A percentile compares a stretch with the other conserved stretches of the same genome.
Conservation (phyloP, 1,284 basidiomycete genomes). For the Austroboletus niveus region DNA sequence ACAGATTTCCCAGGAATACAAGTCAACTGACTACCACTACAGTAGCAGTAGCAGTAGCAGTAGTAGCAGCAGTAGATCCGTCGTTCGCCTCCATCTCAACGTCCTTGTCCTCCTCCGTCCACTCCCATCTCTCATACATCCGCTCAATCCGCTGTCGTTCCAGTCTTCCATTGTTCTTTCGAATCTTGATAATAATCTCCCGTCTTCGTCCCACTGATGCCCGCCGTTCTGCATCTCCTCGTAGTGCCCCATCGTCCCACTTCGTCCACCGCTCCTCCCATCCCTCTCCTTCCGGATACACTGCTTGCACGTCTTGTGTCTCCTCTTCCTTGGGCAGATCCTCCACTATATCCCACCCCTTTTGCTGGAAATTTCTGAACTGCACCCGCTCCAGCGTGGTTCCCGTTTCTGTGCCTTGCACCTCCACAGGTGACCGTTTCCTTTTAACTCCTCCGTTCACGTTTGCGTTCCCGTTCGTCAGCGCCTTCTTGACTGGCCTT, state of each 20-base stretch:
- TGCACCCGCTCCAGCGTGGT: slow-evolving; percentile 28
- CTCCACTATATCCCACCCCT: slow-evolving; percentile 55
- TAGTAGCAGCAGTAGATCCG: neutral
- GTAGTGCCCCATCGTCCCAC: slow-evolving; percentile 31
- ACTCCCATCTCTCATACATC: slow-evolving; percentile 64
- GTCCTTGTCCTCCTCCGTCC: slow-evolving; percentile 35
- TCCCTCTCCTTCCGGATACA: slow-evolving; percentile 34
- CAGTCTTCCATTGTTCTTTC: slow-evolving; percentile 52
- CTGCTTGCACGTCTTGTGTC: slow-evolving; percentile 35
- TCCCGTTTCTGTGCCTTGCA: slow-evolving; percentile 24
- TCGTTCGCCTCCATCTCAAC: slow-evolving; percentile 32
- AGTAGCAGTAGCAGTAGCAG: no score
- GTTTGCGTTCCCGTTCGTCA: slow-evolving; percentile 24
- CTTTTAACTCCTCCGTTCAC: slow-evolving; percentile 48
- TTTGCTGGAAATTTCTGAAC: slow-evolving; percentile 69
- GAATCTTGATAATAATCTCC: slow-evolving; percentile 57
- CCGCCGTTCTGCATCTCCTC: slow-evolving; percentile 38
- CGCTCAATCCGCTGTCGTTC: slow-evolving; percentile 72
- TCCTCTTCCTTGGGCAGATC: slow-evolving; percentile 44
- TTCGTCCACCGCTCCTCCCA: slow-evolving; percentile 40
- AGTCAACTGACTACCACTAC: no score
- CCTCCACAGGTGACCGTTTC: slow-evolving; percentile 43
- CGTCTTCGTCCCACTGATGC: slow-evolving; percentile 47
- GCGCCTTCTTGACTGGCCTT: slow-evolving; percentile 30
- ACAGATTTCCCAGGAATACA: neutral